Evolutionary conservation across 371 early-diverging fungal species (phyloP), one percentile per base, ranked within the genome.

Genomic region (Mucor racemosus): DNA sequence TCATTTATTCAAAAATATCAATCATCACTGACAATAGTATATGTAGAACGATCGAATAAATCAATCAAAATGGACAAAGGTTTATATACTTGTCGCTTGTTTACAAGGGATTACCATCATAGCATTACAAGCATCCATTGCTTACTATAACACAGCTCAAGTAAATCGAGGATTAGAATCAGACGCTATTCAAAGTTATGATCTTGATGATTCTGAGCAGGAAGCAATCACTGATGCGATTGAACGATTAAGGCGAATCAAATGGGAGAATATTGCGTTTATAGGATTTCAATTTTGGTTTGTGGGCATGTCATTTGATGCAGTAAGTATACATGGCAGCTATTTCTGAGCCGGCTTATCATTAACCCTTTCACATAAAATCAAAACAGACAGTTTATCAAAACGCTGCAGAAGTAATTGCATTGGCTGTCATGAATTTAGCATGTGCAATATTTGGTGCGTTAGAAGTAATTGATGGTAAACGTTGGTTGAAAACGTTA

Each of bases 251-350:
- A 69, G 63, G 13, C 74, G 78, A 40, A 78, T 78, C 56, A 80
- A 75, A 44, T 80, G 79, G 79, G 84, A 84, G 64, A 80, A 84
- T 33, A 69, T 84, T 34, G 79, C 81, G 3, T 80, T 84, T 60
- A 69, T 74, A 44, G 76, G 76, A 0, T 79, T 79, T 53, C 84
- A 84, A 55, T 39, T 68, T 7, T 84, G 81, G 81, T 79, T 79
- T 55, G 68, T 79, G 9, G 72, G 64, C 58, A 84, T 84, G 84
- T 73, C 77, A 8, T 75, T 80, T 61, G 84, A 83, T 68, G 79
- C 84, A 41, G 84, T 79, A 79, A 71, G 75, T 36, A 34, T 4
- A n/a, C 6, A 10, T 61, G 6, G 3, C 3, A 26, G 26, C 4
- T 11, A 38, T 38, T 38, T 38, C 26, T 26, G 3, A 38, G 38